Conservation (phyloP, 78 protist genomes). For the Dictyostelium discoideum region DNA sequence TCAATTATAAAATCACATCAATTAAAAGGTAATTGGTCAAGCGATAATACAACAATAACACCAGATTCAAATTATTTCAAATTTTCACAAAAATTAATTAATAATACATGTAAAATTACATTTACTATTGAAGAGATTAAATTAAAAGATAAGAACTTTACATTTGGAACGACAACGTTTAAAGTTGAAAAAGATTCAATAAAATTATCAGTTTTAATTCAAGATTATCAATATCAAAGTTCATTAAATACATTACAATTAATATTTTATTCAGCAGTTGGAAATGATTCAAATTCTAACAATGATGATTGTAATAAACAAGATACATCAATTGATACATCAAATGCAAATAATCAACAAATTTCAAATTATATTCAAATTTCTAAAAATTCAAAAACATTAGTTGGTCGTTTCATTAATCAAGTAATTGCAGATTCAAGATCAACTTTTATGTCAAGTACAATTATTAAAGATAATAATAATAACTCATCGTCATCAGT, state of each 20-base stretch:
- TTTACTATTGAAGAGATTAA: background rate
- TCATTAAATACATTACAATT: slow-evolving; percentile 2
- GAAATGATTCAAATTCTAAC: background rate
- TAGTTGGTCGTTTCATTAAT: slow-evolving; percentile 1
- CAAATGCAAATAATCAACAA: background rate
- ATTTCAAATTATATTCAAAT: background rate
- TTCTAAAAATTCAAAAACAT: background rate
- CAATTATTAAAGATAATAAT: background rate
- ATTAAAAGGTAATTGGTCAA: background rate
- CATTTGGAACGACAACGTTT: background rate
- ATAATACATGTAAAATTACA: background rate
- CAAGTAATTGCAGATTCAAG: background rate
- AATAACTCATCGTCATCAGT: background rate
- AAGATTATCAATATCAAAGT: background rate
- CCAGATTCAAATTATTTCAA: background rate
- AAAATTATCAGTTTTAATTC: background rate
- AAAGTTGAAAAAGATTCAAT: background rate
- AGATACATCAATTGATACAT: background rate
- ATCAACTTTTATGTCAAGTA: background rate
- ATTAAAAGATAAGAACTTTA: background rate
- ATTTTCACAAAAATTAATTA: background rate
- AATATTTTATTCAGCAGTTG: background rate
- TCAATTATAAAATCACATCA: background rate
- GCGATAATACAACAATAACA: background rate
- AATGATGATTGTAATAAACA: background rate